Evolutionary conservation across 768 basidiomycete species (phyloP).

Genomic region (Boletellus sp.): DNA sequence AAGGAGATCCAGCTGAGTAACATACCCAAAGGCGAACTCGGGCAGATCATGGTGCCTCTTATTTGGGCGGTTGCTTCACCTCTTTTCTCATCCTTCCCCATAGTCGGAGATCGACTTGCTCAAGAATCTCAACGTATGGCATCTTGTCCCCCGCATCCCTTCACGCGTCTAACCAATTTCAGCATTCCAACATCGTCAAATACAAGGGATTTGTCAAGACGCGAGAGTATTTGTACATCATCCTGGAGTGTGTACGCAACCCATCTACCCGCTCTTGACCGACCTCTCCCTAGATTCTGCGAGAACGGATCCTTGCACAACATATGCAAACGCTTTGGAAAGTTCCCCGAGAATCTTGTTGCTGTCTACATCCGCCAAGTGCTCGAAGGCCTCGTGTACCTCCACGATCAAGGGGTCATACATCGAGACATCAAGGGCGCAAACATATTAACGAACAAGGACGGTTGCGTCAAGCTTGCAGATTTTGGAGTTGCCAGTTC

Average conservation of each 20-base stretch:
- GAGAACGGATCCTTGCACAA: slow-evolving; percentile 97
- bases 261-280: slow-evolving; percentile 1
- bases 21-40: slow-evolving; percentile 89
- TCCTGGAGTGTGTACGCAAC: slow-evolving; percentile 69
- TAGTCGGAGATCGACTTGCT: slow-evolving; percentile 96
- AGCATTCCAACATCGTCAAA: slow-evolving; percentile 98
- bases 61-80: background rate
- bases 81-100: slow-evolving; percentile 7
- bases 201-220: slow-evolving; percentile 98
- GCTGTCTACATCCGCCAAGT: slow-evolving; percentile 97
- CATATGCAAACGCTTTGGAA: slow-evolving; percentile 95
- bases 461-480: slow-evolving; percentile 97
- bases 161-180: slow-evolving; percentile 16
- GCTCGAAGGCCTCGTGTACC: slow-evolving; percentile 90
- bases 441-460: slow-evolving; percentile 97
- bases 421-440: slow-evolving; percentile 99
- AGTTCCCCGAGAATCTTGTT: slow-evolving; percentile 96
- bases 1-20: slow-evolving; percentile 96
- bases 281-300: slow-evolving; percentile 60
- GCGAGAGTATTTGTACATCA: slow-evolving; percentile 91
- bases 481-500: slow-evolving; percentile 95
- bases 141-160: background rate
- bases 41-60: slow-evolving; percentile 86
- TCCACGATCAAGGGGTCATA: slow-evolving; percentile 99
- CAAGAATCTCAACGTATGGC: slow-evolving; percentile 88